Base-by-base conservation (phyloP, 192 early-diverging fungal species). In the Allomyces arbusculus region DNA sequence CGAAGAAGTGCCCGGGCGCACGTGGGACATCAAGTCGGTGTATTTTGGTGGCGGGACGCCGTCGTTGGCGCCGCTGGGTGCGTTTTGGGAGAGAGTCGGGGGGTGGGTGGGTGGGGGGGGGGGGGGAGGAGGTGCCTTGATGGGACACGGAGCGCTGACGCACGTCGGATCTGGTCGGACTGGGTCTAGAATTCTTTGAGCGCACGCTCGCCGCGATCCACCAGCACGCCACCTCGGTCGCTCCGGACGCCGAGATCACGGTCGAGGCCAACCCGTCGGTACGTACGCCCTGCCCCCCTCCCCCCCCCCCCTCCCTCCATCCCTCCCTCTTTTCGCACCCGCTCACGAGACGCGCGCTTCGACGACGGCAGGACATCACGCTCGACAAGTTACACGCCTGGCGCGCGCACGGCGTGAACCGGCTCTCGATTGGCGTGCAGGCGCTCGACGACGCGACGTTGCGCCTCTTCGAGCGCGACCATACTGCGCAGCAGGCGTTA, bases 31-130 rank as follows among this genome's bases (percentile, higher is more conserved):
- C 3, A 66, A 40, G 23, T 74, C 70, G 64, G 70, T 77, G 24
- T 78, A 80, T 66, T 80, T 83, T 76, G 81, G 81, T 67, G 81
- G 81, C 26, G 81, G 81, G 45, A 80, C 81, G 26, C 81, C 81
- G 14, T 73, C 73, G 62, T 70, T 82, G n/a, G 72, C 77, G n/a
- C 67, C 61, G n/a, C 74, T 74, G 1, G 50, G 16, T n/a, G 50
- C 50, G 50, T 58, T 3, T 58, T n/a, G 10, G 45, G n/a, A n/a
- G n/a, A n/a, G n/a, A n/a, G n/a, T n/a, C n/a, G n/a, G n/a, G n/a
- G n/a, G n/a, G n/a, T n/a, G n/a, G n/a, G n/a, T n/a, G n/a, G n/a
- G n/a, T n/a, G n/a, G n/a, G n/a, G n/a, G n/a, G n/a, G n/a, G n/a
- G n/a, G n/a, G n/a, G n/a, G n/a, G n/a, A n/a, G n/a, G n/a, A n/a